A percentile compares a stretch with the other conserved stretches of the same genome.
Conservation (phyloP, 2,329 filamentous ascomycete species). For the Claviceps sp. region DNA sequence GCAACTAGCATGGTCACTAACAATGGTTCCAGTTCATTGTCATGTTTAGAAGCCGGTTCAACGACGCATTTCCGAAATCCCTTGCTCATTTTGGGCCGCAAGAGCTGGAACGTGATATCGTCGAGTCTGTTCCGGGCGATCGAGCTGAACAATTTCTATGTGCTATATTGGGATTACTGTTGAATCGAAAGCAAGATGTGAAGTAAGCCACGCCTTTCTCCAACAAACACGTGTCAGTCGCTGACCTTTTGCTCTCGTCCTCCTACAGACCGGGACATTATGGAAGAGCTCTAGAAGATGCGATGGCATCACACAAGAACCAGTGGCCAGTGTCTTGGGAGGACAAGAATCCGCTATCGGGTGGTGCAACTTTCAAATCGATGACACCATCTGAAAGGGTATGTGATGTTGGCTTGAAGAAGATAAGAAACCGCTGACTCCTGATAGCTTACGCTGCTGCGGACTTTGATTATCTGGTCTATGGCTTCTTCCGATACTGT, state of each 20-base stretch:
- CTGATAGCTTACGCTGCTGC: slow-evolving; percentile 64
- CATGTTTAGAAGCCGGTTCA: slow-evolving; percentile 92
- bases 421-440: slow-evolving; percentile 3
- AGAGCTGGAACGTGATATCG: slow-evolving; percentile 80
- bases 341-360: slow-evolving; percentile 68
- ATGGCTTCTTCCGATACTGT: slow-evolving; percentile 78
- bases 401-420: slow-evolving; percentile 18
- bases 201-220: slow-evolving; percentile 53
- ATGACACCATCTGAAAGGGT: slow-evolving; percentile 77
- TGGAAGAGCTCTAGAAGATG: slow-evolving; percentile 84
- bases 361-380: slow-evolving; percentile 64
- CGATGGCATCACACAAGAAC: slow-evolving; percentile 66
- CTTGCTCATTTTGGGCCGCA: slow-evolving; percentile 85
- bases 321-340: slow-evolving; percentile 87
- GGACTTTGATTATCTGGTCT: slow-evolving; percentile 76
- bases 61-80: slow-evolving; percentile 76
- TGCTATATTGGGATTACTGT: slow-evolving; percentile 70
- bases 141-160: slow-evolving; percentile 82
- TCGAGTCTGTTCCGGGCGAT: slow-evolving; percentile 64
- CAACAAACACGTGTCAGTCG: background rate
- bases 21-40: slow-evolving; percentile 64
- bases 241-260: background rate
- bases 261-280: slow-evolving; percentile 74
- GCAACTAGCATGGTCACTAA: slow-evolving; percentile 3
- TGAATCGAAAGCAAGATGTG: slow-evolving; percentile 97